A percentile compares a stretch with the other conserved stretches of the same genome.
phyloP scores from a whole-genome alignment of 192 early-diverging fungal genomes.

The Helicostylum pulchrum region DNA sequence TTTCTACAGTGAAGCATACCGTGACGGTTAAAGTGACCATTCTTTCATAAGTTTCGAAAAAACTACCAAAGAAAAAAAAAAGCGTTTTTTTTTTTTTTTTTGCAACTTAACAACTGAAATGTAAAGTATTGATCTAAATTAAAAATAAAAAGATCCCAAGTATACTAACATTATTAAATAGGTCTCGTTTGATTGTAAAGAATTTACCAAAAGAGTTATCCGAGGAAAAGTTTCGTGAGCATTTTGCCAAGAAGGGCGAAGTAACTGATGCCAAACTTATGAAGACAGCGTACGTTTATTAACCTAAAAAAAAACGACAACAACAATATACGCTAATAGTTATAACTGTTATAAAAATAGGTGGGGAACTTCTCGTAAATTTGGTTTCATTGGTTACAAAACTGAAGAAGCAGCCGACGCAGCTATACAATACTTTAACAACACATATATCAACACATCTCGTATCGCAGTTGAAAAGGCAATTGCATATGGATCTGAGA shows the following conservation, averaged over 20 bases:
- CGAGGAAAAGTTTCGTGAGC: conserved; percentile 79
- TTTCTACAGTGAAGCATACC: too few species aligned
- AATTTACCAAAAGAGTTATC: conserved; percentile 92
- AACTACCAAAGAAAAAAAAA: too few species aligned
- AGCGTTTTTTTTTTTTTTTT: too few species aligned
- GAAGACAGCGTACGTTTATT: conserved; percentile 62
- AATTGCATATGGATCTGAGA: conserved; percentile 78
- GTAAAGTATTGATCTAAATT: too few species aligned
- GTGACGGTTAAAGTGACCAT: too few species aligned
- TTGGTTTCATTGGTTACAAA: conserved; percentile 91
- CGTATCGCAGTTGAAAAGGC: conserved; percentile 85
- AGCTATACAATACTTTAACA: conserved; percentile 84
- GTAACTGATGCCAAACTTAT: conserved; percentile 93
- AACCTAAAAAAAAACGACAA: background rate
- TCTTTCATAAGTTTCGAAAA: too few species aligned
- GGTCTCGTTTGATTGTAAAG: conserved; percentile 86
- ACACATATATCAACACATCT: conserved; percentile 90
- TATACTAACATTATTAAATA: background rate
- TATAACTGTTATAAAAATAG: conserved; percentile 33
- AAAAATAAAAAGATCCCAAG: too few species aligned
- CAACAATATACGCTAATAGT: background rate
- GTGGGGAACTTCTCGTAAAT: conserved; percentile 76
- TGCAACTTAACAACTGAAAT: too few species aligned
- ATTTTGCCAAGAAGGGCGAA: conserved; percentile 80
- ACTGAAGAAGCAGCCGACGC: conserved; percentile 82